A percentile compares a stretch with the other conserved stretches of the same genome.
Evolutionary conservation across 768 basidiomycete genomes (phyloP).

Genomic region (Termitomyces sp.): DNA sequence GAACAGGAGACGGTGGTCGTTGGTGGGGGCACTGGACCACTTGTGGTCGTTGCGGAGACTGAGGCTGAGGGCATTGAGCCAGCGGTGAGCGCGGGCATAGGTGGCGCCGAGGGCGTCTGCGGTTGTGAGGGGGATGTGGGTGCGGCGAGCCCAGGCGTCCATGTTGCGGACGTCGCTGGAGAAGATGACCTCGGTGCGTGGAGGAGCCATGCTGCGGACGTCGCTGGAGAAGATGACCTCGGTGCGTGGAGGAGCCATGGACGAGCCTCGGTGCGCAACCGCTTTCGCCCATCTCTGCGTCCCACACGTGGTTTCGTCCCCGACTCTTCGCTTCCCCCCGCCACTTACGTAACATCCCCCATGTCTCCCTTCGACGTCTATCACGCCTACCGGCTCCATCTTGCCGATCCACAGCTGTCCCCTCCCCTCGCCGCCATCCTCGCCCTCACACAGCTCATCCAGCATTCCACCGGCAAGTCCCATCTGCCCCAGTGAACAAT

Average conservation of each 20-base stretch:
- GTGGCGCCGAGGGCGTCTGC: slow-evolving; percentile 79
- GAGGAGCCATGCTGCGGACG: slow-evolving; percentile 48
- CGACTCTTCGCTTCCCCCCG: slow-evolving; percentile 2
- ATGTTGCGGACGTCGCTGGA: slow-evolving; percentile 78
- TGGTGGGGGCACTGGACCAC: slow-evolving; percentile 58
- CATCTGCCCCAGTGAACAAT: background rate
- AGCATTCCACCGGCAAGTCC: slow-evolving; percentile 68
- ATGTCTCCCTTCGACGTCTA: slow-evolving; percentile 31
- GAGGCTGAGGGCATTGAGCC: slow-evolving; percentile 60
- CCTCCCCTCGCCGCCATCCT: slow-evolving; percentile 87
- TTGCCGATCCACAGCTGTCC: slow-evolving; percentile 67
- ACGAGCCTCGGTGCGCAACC: slow-evolving; percentile 61
- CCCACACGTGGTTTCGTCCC: background rate
- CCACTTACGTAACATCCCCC: too few relatives aligned
- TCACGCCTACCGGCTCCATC: slow-evolving; percentile 54
- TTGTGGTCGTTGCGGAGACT: slow-evolving; percentile 66
- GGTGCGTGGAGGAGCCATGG: slow-evolving; percentile 29
- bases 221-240: slow-evolving; percentile 79
- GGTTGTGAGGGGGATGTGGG: slow-evolving; percentile 77
- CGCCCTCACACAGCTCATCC: slow-evolving; percentile 77
- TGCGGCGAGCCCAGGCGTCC: slow-evolving; percentile 80
- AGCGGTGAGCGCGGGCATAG: slow-evolving; percentile 78
- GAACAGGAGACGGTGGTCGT: slow-evolving; percentile 73
- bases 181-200: slow-evolving; percentile 63
- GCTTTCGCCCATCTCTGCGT: too few relatives aligned